These are phyloP conservation scores for Sphenostylis stenocarpa DNA, from an alignment of 306 rosid genomes.

Conservation along the genomic window DNA sequence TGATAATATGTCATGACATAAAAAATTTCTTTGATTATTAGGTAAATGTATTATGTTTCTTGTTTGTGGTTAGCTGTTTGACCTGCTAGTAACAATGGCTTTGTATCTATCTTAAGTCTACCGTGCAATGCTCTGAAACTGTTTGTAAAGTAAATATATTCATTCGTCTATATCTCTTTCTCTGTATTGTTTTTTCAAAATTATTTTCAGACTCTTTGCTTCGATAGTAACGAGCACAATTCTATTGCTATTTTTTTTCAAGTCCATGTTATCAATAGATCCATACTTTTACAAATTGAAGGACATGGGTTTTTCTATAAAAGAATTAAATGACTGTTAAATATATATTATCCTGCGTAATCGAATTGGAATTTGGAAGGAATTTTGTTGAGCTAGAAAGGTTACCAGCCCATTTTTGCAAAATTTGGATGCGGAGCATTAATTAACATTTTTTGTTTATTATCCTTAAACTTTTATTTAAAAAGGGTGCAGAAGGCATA, in stretches of 20 bases:
- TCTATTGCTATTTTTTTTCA: neutral
- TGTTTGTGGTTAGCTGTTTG: slow-evolving; percentile 9
- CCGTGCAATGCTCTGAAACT: neutral
- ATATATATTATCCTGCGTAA: slow-evolving; percentile 7
- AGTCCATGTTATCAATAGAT: neutral
- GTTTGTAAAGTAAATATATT: neutral
- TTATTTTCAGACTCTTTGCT: neutral
- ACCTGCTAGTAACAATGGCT: slow-evolving; percentile 1
- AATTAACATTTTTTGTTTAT: slow-evolving; percentile 24
- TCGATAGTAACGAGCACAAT: neutral
- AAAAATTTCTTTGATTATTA: neutral
- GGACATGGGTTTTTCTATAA: neutral
- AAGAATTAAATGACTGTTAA: neutral
- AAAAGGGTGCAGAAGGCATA: slow-evolving; percentile 90
- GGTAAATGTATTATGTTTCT: neutral
- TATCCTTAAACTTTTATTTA: slow-evolving; percentile 16
- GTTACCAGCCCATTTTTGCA: neutral
- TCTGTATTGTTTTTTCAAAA: neutral
- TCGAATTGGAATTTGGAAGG: slow-evolving; percentile 10
- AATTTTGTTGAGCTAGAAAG: slow-evolving; percentile 15
- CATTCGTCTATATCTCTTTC: neutral
- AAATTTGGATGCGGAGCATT: slow-evolving; percentile 20
- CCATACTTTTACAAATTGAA: neutral
- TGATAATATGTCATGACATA: neutral
- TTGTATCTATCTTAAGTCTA: neutral